Evolutionary conservation across 257 asterid species (phyloP), one percentile per base, ranked within the genome.

Genomic region (Solanum gandarillasii): DNA sequence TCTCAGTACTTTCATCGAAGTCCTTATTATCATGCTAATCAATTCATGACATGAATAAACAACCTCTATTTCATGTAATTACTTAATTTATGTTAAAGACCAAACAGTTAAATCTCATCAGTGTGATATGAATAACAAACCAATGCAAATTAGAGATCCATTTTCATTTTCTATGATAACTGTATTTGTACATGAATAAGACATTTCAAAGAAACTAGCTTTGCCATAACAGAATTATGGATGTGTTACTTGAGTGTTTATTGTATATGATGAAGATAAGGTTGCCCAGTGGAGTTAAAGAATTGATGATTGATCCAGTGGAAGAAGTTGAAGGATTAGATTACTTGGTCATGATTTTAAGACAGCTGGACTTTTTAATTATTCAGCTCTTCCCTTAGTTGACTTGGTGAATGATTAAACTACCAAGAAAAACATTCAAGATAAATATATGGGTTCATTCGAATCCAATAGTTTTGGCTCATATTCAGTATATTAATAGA

Each of bases 311-410:
- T 14, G 12, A 87, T 82, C 89, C 88, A 90, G 93, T 89, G 55
- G 55, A 46, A 6, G 60, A 87, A 55, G 60, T 92, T 20, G 68
- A 2, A 25, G 94, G 91, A 32, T 86, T 91, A 7, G 92, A 90
- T 90, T 92, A 92, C 75, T 88, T 91, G 93, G 91, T 87, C 25
- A 88, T 90, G 93, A 84, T 88, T 88, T 90, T 31, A 60, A 23
- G 13, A 9, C 91, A 3, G 20, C 35, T 16, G 87, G 88, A 60
- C 90, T 92, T 6, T 58, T 79, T 23, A 73, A 16, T 71, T 14
- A 16, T 71, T 5, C 21, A 48, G 18, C 60, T 48, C 60, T 13
- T 48, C 60, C 60, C 14, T 48, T 48, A 14, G 60, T 48, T 48
- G 60, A 48, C 60, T 48, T 48, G 60, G 60, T 48, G 60, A 48